Evolutionary conservation across 495 filamentous ascomycete genomes (phyloP), one percentile per base, ranked within the genome.

Genomic region (Aspergillus indologenus): DNA sequence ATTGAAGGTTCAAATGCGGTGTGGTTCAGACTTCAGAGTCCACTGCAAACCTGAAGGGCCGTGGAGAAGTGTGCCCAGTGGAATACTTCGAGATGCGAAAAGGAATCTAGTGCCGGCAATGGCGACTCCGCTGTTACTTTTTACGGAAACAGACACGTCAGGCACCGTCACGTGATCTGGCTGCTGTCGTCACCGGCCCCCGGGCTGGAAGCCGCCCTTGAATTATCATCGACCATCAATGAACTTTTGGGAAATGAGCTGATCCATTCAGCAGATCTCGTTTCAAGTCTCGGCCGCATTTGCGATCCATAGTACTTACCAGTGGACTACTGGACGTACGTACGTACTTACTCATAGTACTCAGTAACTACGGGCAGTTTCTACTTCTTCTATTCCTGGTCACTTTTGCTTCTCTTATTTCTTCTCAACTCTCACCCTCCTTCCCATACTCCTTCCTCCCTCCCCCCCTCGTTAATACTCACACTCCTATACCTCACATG

Each of bases 121-220:
- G 45, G 45, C 45, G 19, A 47, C 45, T 21, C 45, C 48, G 23
- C 52, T 54, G 52, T 40, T 54, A n/a, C 52, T 54, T 54, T 31
- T 54, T 54, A 42, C 42, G 42, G 52, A 31, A 54, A 43, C 52
- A 17, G 52, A 19, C 52, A 21, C 31, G 52, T 54, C 52, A 54
- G 31, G 52, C 42, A 40, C 24, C 18, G 31, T 26, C 52, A 54
- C 52, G 52, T 54, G 52, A 54, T 9, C 17, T 40, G 18, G 52
- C 23, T 51, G 52, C 52, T 54, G 52, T 54, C 52, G 52, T 54
- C 52, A 54, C 52, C 52, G 22, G n/a, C n/a, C n/a, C n/a, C n/a
- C n/a, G n/a, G n/a, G 47, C 23, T 50, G 47, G 47, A 21, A 9
- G 47, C 47, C 15, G 34, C 4, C 26, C 48, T 51, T 51, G 31